Percentiles rank a stretch among this genome's conserved stretches.
Evolutionary conservation across 179 eudicot genomes (phyloP).

Genomic region (Beta lomatogona): DNA sequence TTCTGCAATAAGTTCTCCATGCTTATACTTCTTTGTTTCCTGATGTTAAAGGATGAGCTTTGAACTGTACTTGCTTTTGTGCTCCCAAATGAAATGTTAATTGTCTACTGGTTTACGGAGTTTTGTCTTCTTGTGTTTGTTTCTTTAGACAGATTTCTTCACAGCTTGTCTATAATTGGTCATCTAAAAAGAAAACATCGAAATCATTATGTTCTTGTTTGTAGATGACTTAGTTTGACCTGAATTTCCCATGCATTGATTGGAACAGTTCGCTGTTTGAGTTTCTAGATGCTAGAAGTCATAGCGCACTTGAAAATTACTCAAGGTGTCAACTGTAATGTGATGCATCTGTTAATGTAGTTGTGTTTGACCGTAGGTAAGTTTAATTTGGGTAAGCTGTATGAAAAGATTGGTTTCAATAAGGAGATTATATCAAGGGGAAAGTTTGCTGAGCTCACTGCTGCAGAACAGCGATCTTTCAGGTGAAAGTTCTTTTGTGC

Average conservation of each 20-base stretch:
- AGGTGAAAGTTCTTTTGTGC: conserved; percentile 47
- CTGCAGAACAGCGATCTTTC: conserved; percentile 89
- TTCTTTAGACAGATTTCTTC: neutral
- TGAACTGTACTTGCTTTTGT: conserved; percentile 1
- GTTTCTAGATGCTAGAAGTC: conserved; percentile 1
- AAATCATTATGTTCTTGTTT: neutral
- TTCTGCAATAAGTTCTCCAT: neutral
- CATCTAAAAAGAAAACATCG: neutral
- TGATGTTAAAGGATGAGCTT: neutral
- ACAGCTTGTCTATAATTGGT: neutral
- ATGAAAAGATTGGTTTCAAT: conserved; percentile 87
- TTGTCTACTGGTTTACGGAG: neutral
- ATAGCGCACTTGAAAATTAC: neutral
- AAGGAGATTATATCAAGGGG: conserved; percentile 96
- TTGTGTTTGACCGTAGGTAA: conserved; percentile 47
- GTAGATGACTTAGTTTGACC: neutral
- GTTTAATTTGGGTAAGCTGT: conserved; percentile 74
- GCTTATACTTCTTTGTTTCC: neutral
- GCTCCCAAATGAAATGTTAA: neutral
- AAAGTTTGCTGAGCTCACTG: conserved; percentile 83
- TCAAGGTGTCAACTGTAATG: conserved; percentile 4
- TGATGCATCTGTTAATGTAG: conserved; percentile 11
- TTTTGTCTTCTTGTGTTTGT: neutral
- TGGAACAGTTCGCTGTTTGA: neutral
- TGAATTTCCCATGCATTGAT: neutral